Evolutionary conservation across 306 rosid genomes (phyloP), one percentile per base, ranked within the genome.

Genomic region (Morella rubra): DNA sequence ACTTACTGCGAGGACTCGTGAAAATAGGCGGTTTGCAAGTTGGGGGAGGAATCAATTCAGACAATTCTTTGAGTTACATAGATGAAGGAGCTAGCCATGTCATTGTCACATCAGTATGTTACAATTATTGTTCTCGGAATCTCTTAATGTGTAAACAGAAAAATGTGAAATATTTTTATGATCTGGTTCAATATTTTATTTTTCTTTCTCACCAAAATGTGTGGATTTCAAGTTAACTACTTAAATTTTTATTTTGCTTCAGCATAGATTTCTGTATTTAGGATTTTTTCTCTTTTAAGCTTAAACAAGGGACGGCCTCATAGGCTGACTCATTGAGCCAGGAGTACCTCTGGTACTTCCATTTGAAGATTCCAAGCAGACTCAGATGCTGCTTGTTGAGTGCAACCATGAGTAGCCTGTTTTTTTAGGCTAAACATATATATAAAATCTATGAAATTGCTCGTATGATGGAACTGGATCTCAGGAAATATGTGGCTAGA

Each of bases 21-120:
- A 68, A 80, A 72, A 72, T 77, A 92, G 97, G 98, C 61, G 89
- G 99, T 77, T 71, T 92, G 78, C 97, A 95, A 89, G 91, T 92
- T 1, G 99, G 99, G 65, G 99, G 99, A 64, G 99, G 99, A 78
- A 95, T 95, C 77, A 95, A 88, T 88, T 86, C 96, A 69, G 93
- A 89, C 58, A 95, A 95, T 86, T 87, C 91, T 79, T 71, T 84
- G 83, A 84, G 73, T 79, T 92, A 89, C 86, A 88, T 95, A 40
- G 89, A 81, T 56, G 90, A 90, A 86, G 99, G 97, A 82, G 99
- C 99, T 77, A 90, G 93, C 89, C 97, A 95, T 56, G 90, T 95
- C 83, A 95, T 95, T 83, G 97, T 95, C 75, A 95, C 97, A 72
- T 95, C 97, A 19, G 96, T 95, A 85, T 81, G 90, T 74, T 66